These are phyloP conservation scores for Cucurbita ficifolia DNA, from an alignment of 306 rosid genomes.

Conservation along the genomic window DNA sequence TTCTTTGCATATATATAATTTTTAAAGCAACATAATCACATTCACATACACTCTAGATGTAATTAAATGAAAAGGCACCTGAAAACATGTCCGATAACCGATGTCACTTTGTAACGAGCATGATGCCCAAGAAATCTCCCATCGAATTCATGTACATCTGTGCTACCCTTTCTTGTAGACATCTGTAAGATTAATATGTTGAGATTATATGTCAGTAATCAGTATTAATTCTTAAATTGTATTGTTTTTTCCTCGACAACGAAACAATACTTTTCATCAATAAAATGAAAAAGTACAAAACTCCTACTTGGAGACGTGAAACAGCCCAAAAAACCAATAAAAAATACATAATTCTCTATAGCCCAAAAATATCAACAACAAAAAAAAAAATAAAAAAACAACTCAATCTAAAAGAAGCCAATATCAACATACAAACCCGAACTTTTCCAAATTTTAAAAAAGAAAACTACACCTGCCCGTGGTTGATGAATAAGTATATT, in stretches of 20 bases:
- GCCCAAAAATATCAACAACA: not conserved
- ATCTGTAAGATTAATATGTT: conserved; percentile 33
- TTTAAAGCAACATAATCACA: not conserved
- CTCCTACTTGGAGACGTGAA: not conserved
- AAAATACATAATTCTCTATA: not conserved
- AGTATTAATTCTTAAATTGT: not conserved
- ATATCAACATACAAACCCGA: not conserved
- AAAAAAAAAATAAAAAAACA: too few relatives aligned
- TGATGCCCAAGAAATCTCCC: conserved; percentile 47
- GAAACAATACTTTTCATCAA: not conserved
- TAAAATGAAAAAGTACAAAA: not conserved
- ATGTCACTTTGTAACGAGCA: conserved; percentile 64
- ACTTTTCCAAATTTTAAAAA: not conserved
- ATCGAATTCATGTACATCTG: conserved; percentile 74
- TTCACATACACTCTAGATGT: not conserved
- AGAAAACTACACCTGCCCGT: not conserved
- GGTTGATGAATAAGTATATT: too few relatives aligned
- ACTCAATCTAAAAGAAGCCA: too few relatives aligned
- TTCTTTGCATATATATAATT: not conserved
- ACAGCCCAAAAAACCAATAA: not conserved
- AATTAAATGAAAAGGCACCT: conserved; percentile 34
- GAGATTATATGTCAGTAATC: conserved; percentile 3
- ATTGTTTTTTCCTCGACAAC: not conserved
- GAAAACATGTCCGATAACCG: conserved; percentile 93
- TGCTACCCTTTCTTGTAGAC: conserved; percentile 78